Base-by-base conservation (phyloP, 2,329 filamentous ascomycete genomes). In the Boeremia lycopersici region DNA sequence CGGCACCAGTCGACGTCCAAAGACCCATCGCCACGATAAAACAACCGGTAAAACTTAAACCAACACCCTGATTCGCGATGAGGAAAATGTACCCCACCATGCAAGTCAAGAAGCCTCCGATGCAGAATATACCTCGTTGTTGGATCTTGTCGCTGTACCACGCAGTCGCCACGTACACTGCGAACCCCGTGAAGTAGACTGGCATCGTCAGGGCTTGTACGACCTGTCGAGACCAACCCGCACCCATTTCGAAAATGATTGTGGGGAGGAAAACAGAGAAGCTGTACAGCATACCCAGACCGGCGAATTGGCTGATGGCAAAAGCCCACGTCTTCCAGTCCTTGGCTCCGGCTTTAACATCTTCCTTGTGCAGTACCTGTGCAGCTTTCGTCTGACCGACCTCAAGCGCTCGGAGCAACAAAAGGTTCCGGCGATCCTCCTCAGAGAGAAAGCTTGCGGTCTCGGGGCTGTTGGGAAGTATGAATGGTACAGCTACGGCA, bases 81-180 rank as follows among this genome's bases (percentile, higher is more conserved):
- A 67, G 56, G 43, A 84, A 76, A 13, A 77, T 75, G 61, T 83
- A 85, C 0, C 82, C 82, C 1, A 79, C 63, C 23, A 79, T 73
- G 15, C 78, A 79, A 3, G 83, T 61, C 19, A 61, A 26, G 9
- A 64, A 60, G 3, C 65, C 62, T 2, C 55, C 54, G 12, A 68
- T 54, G 33, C 69, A 63, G 56, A 68, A 72, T 12, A 70, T 53
- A 11, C 65, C 69, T 30, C 68, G 57, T 12, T 63, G 62, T 12
- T 71, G 64, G 6, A 62, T 64, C 39, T 62, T 62, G 33, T 72
- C 69, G 47, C 61, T 64, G 15, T 60, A 50, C 34, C 56, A 73
- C 9, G 71, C 69, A 26, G 54, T 49, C 10, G 48, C 36, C 11
- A 73, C 62, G 36, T 69, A 69, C 13, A 67, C 56, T 4, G 52